Evolutionary conservation across 345 rosid species (phyloP), one percentile per base, ranked within the genome.

Genomic region (Eucalyptus sp.): DNA sequence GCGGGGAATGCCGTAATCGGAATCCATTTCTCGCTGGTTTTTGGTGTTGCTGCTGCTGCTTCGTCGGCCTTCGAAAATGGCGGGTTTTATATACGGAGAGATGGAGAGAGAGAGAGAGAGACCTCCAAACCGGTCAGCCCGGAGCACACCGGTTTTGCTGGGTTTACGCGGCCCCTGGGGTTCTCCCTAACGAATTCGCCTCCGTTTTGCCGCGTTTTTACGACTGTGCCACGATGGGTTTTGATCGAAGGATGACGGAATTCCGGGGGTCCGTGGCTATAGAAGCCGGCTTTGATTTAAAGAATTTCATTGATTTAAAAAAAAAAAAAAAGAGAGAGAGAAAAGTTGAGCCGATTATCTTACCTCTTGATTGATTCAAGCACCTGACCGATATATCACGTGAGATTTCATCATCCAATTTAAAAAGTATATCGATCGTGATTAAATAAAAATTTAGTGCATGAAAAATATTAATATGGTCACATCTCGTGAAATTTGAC

Each of bases 1-100:
- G 90, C 98, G 91, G 91, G 99, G 96, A 91, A 96, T 94, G 91
- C 99, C 99, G 90, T 91, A 98, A 95, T 98, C 99, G 51, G 99
- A 98, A 90, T 98, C 98, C 99, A 98, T 98, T 76, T 89, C 41
- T 87, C 86, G 87, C 22, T 20, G 48, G 6, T 29, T 76, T 71
- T 17, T 5, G 10, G 11, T 37, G 71, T 7, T 31, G 44, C 7
- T 60, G 66, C 62, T 56, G 29, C 29, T 41, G 48, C 14, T 76
- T 41, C 48, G 48, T 76, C 84, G 48, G 84, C 13, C 84, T 76
- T 76, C 48, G 83, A 76, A 76, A 76, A 76, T 76, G 84, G 84
- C 84, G 29, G 84, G 48, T 76, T 76, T 76, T 76, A 41, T 76
- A 76, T 22, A 10, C 4, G 37, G 43, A 31, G 80, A 15, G 79